These are phyloP conservation scores for Cladophialophora exuberans DNA, from an alignment of 2,329 filamentous ascomycete species.

Conservation along the genomic window DNA sequence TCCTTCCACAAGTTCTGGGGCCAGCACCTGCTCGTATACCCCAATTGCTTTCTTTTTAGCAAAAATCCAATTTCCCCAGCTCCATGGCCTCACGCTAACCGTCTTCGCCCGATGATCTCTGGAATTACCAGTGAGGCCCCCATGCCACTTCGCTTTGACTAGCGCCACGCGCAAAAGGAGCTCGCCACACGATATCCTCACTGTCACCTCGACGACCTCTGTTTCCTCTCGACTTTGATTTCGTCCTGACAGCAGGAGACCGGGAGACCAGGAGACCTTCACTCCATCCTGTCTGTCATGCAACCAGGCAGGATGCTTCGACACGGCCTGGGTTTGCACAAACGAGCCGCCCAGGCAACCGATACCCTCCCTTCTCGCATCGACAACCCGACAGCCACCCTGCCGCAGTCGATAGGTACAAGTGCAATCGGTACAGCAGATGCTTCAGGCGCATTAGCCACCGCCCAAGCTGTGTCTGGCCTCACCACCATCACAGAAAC, in stretches of 20 bases:
- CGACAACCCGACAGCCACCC: slow-evolving; percentile 22
- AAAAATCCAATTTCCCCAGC: slow-evolving; percentile 28
- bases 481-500: slow-evolving; percentile 29
- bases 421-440: slow-evolving; percentile 9
- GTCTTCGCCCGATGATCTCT: slow-evolving; percentile 25
- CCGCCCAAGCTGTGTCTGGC: slow-evolving; percentile 21
- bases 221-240: slow-evolving; percentile 6
- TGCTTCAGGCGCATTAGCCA: slow-evolving; percentile 18
- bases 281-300: slow-evolving; percentile 20
- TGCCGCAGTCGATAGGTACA: slow-evolving; percentile 21
- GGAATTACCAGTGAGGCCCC: slow-evolving; percentile 21
- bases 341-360: slow-evolving; percentile 13
- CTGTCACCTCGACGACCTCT: slow-evolving; percentile 8
- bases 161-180: slow-evolving; percentile 24
- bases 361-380: slow-evolving; percentile 23
- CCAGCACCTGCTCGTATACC: slow-evolving; percentile 4
- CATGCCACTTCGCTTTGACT: slow-evolving; percentile 15
- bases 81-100: slow-evolving; percentile 27
- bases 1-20: slow-evolving; percentile 2
- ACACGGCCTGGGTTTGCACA: slow-evolving; percentile 15
- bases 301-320: slow-evolving; percentile 28
- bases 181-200: slow-evolving; percentile 13
- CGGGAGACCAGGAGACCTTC: no score
- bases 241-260: slow-evolving; percentile 5
- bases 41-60: slow-evolving; percentile 4